Conservation (phyloP, 176 grass and related monocot species). For the Cocos nucifera region DNA sequence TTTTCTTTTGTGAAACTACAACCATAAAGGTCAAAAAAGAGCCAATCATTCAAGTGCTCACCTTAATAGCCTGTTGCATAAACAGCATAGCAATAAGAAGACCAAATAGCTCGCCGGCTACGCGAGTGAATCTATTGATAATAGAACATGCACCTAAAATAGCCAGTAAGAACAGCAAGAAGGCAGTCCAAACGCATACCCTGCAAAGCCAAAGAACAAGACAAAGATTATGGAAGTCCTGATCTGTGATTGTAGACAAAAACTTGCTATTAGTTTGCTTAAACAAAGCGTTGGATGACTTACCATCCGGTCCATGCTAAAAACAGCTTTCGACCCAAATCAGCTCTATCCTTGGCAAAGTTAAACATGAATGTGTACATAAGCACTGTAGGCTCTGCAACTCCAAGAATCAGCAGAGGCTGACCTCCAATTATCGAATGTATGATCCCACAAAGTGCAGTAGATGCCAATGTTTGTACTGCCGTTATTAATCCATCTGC, state of each 20-base stretch:
- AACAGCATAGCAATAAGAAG: constrained; percentile 98
- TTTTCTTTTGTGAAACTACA: neutral
- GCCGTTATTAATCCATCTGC: constrained; percentile 86
- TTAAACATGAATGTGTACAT: constrained; percentile 99
- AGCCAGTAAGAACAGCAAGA: constrained; percentile 72
- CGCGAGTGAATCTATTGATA: constrained; percentile 89
- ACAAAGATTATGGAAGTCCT: neutral
- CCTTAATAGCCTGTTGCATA: constrained; percentile 99
- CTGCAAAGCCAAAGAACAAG: constrained; percentile 23
- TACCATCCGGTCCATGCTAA: constrained; percentile 94
- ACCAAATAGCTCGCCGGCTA: constrained; percentile 92
- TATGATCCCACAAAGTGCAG: constrained; percentile 82
- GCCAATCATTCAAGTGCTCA: constrained; percentile 17
- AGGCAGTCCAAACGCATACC: constrained; percentile 91
- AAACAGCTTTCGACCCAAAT: constrained; percentile 63
- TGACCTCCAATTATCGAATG: constrained; percentile 95
- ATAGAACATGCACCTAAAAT: constrained; percentile 76
- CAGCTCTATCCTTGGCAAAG: constrained; percentile 75
- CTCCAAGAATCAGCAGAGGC: constrained; percentile 87
- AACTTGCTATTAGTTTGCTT: too few species aligned
- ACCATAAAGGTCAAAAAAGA: constrained; percentile 4
- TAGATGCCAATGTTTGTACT: constrained; percentile 92
- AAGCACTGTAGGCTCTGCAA: constrained; percentile 88
- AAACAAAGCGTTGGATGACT: constrained; percentile 3
- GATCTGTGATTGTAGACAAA: neutral